These are phyloP conservation scores for Oropetium thomaeum DNA, from an alignment of 176 grass and related monocot species.

Conservation along the genomic window DNA sequence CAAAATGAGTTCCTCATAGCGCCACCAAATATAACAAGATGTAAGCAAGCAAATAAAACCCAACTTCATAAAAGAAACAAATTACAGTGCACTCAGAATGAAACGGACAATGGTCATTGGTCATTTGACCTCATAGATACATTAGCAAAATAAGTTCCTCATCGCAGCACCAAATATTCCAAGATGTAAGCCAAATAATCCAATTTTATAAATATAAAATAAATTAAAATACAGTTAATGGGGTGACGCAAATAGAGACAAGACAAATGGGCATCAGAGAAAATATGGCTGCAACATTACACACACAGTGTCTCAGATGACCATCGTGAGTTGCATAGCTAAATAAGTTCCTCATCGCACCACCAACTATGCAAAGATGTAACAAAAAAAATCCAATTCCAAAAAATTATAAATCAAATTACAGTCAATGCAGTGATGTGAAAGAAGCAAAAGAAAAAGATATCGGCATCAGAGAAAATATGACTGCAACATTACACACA, in stretches of 20 bases:
- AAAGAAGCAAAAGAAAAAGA: too few relatives aligned
- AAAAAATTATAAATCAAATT: too few relatives aligned
- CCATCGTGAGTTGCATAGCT: constrained; percentile 52
- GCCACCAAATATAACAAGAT: not conserved
- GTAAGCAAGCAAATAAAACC: not conserved
- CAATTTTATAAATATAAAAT: not conserved
- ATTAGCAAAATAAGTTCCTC: constrained; percentile 50
- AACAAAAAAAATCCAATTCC: too few relatives aligned
- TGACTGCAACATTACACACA: constrained; percentile 61
- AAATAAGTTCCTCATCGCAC: constrained; percentile 71
- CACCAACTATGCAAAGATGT: too few relatives aligned
- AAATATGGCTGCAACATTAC: constrained; percentile 59
- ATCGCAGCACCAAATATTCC: constrained; percentile 12
- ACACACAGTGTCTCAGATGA: constrained; percentile 69
- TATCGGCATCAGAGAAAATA: constrained; percentile 73
- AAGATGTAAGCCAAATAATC: not conserved
- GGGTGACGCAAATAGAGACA: not conserved
- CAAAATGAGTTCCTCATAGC: too few relatives aligned
- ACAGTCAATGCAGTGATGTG: too few relatives aligned
- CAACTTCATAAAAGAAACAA: not conserved
- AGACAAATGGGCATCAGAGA: constrained; percentile 50
- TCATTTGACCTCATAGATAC: constrained; percentile 43
- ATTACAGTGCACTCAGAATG: constrained; percentile 47
- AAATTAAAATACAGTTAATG: not conserved
- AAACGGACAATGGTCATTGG: constrained; percentile 56